phyloP scores from a whole-genome alignment of 345 rosid genomes.

The Erodium maritimum region DNA sequence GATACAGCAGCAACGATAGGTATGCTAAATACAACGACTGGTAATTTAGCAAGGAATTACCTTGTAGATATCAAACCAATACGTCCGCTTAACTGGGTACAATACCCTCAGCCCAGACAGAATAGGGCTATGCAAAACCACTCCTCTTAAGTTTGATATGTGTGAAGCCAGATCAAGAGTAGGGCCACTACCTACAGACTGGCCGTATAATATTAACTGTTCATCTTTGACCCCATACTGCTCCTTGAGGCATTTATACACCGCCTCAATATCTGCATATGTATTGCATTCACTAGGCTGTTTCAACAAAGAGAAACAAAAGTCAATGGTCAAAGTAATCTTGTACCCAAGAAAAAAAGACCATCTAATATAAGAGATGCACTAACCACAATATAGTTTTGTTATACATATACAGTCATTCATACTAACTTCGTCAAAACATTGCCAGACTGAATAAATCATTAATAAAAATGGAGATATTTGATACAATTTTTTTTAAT shows the following conservation, averaged over 20 bases:
- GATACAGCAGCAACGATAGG: too few species aligned
- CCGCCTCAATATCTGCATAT: slow-evolving; percentile 83
- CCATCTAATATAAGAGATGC: too few species aligned
- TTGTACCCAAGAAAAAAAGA: too few species aligned
- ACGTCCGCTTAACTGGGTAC: slow-evolving; percentile 83
- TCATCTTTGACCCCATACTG: slow-evolving; percentile 81
- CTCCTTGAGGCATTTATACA: slow-evolving; percentile 74
- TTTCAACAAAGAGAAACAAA: slow-evolving; percentile 16
- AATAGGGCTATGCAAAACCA: slow-evolving; percentile 80
- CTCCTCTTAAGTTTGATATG: slow-evolving; percentile 62
- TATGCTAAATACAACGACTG: neutral
- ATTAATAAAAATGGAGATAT: too few species aligned
- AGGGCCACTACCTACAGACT: slow-evolving; percentile 98
- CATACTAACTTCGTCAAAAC: too few species aligned
- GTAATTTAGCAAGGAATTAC: slow-evolving; percentile 22
- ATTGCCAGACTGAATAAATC: too few species aligned
- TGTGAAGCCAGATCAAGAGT: slow-evolving; percentile 91
- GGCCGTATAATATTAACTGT: slow-evolving; percentile 79
- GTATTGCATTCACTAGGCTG: slow-evolving; percentile 96
- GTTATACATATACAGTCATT: too few species aligned
- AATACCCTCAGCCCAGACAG: slow-evolving; percentile 88
- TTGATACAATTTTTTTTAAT: too few species aligned
- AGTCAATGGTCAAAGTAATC: too few species aligned
- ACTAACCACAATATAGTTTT: too few species aligned
- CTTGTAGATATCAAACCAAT: slow-evolving; percentile 97